A percentile compares a stretch with the other conserved stretches of the same genome.
Evolutionary conservation across 208 protist species (phyloP).

Genomic region (Acanthamoeba healyi): DNA sequence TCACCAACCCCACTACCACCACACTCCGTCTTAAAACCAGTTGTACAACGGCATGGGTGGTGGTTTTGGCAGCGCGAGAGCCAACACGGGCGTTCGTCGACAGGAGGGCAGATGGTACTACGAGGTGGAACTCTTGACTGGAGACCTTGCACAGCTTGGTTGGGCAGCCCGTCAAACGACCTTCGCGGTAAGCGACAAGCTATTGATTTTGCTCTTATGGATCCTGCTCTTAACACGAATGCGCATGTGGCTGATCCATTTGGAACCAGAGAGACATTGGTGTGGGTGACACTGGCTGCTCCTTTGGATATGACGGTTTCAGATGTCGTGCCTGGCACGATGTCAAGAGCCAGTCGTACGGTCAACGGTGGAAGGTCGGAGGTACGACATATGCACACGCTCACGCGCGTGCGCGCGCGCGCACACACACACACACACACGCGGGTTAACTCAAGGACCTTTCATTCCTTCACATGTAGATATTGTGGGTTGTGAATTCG

Average conservation of each 20-base stretch:
- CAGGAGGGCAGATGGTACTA: constrained; percentile 35
- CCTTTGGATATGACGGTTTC: not conserved
- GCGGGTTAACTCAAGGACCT: not conserved
- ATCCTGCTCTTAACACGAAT: not conserved
- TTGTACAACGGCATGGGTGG: not conserved
- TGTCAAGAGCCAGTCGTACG: not conserved
- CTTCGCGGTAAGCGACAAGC: not conserved
- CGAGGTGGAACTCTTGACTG: constrained; percentile 18
- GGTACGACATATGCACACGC: not conserved
- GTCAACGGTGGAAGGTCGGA: not conserved
- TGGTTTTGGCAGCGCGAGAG: constrained; percentile 2
- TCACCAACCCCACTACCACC: too few species aligned
- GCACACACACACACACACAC: too few species aligned
- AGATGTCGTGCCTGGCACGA: not conserved
- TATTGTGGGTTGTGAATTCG: too few species aligned
- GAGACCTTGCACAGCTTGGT: not conserved
- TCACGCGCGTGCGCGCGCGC: not conserved
- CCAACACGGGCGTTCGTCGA: not conserved
- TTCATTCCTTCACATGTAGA: not conserved
- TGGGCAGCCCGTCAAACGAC: not conserved
- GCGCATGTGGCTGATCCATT: too few species aligned
- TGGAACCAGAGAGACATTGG: not conserved
- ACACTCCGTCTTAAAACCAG: too few species aligned
- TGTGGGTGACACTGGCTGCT: not conserved
- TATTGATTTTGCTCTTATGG: not conserved